These are phyloP conservation scores for Gossypium longicalyx DNA, from an alignment of 345 rosid genomes.

Conservation along the genomic window DNA sequence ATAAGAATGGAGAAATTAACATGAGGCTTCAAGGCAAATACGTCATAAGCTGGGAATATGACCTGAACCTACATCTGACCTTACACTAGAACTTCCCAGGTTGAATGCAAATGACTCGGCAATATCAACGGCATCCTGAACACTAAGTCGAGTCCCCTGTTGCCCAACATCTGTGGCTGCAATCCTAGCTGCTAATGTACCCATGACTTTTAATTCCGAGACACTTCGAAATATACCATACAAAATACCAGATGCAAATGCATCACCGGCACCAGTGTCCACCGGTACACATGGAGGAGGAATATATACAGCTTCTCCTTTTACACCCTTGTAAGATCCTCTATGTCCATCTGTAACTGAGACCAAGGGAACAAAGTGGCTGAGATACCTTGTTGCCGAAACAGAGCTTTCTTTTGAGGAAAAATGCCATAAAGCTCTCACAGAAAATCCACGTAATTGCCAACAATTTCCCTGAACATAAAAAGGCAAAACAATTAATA, in stretches of 20 bases:
- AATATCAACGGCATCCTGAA: constrained; percentile 55
- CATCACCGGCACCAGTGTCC: constrained; percentile 95
- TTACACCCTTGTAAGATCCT: constrained; percentile 85
- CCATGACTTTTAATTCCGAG: constrained; percentile 72
- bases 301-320: constrained; percentile 88
- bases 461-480: constrained; percentile 70
- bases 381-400: constrained; percentile 78
- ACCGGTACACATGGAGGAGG: constrained; percentile 78
- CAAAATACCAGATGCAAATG: constrained; percentile 82
- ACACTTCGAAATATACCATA: constrained; percentile 70
- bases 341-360: constrained; percentile 83
- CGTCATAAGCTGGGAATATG: constrained; percentile 48
- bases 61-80: constrained; percentile 65
- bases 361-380: constrained; percentile 83
- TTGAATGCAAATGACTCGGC: constrained; percentile 58
- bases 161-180: constrained; percentile 87
- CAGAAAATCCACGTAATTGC: constrained; percentile 70
- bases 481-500: background rate
- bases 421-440: constrained; percentile 74
- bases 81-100: constrained; percentile 31
- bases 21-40: background rate
- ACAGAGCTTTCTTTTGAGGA: constrained; percentile 60
- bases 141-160: constrained; percentile 63
- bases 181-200: constrained; percentile 76
- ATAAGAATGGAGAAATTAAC: background rate